Percentiles rank a stretch among this genome's conserved stretches.
phyloP scores from a whole-genome alignment of 116 monocot species.

The Thalassia testudinum region DNA sequence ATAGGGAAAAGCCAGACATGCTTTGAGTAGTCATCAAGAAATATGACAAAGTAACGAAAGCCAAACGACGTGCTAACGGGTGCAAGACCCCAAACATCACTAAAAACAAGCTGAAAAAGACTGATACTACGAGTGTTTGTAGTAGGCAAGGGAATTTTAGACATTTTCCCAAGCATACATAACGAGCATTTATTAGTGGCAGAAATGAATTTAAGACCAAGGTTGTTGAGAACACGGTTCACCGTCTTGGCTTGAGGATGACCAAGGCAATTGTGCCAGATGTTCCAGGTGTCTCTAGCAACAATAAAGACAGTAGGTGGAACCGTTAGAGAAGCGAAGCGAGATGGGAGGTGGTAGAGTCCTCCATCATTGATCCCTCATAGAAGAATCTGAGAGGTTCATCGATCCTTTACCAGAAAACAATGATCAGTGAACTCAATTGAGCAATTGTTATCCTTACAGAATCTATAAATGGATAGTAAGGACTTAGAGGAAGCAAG shows the following conservation, averaged over 20 bases:
- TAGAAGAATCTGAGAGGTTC: no score
- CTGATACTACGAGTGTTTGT: no score
- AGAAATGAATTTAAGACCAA: no score
- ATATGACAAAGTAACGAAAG: background rate
- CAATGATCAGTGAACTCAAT: no score
- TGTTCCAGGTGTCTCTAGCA: no score
- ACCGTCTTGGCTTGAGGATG: no score
- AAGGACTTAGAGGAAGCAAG: background rate
- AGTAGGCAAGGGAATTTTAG: background rate
- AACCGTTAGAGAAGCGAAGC: background rate
- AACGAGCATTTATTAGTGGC: background rate
- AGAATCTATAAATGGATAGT: background rate
- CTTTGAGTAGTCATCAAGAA: constrained; percentile 5
- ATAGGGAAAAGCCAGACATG: background rate
- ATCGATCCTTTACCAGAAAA: no score
- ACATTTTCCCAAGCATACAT: no score
- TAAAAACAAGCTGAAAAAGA: background rate
- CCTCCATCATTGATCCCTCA: background rate
- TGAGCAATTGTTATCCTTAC: constrained; percentile 1
- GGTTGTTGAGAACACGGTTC: no score
- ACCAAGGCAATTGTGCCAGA: background rate
- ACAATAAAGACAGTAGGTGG: background rate
- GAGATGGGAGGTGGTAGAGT: background rate
- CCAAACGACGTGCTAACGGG: background rate
- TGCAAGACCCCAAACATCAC: constrained; percentile 6